Evolutionary conservation across 257 asterid species (phyloP).

Genomic region (Linaria vulgaris): DNA sequence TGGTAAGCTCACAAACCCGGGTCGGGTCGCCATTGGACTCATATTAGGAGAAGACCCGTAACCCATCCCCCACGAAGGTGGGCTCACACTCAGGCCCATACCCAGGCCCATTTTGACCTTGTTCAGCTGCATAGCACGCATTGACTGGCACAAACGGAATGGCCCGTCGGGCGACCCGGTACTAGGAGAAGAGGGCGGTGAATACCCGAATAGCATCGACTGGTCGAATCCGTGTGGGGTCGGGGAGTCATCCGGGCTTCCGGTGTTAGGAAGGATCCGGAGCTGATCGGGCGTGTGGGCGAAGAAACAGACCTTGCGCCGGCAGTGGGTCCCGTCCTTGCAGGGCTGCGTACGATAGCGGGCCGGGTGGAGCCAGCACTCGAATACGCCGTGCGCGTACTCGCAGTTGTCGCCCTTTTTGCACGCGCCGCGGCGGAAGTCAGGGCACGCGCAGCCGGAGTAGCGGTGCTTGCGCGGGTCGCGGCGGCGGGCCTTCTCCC

Average conservation of each 20-base stretch:
- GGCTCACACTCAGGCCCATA: conserved; percentile 38
- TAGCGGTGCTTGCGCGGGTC: conserved; percentile 48
- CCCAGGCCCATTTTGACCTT: conserved; percentile 31
- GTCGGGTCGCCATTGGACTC: conserved; percentile 26
- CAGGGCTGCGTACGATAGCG: conserved; percentile 69
- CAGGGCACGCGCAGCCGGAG: conserved; percentile 55
- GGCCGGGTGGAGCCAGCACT: conserved; percentile 68
- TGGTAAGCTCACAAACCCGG: conserved; percentile 42
- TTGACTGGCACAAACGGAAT: conserved; percentile 31
- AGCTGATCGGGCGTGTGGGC: conserved; percentile 59
- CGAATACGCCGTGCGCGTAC: conserved; percentile 63
- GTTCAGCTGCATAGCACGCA: conserved; percentile 39
- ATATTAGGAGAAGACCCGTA: conserved; percentile 41
- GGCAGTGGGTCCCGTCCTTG: conserved; percentile 58
- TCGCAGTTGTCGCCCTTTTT: conserved; percentile 48
- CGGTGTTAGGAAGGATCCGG: conserved; percentile 38
- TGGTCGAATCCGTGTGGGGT: conserved; percentile 25
- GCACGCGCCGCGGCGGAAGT: conserved; percentile 51
- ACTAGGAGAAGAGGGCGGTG: conserved; percentile 34
- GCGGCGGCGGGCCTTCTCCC: conserved; percentile 57
- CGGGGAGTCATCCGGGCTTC: conserved; percentile 32
- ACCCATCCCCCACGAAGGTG: conserved; percentile 39
- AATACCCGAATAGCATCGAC: conserved; percentile 25
- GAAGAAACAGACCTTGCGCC: conserved; percentile 52
- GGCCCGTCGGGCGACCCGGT: conserved; percentile 29